These are phyloP conservation scores for Mucor mucedo DNA, from an alignment of 371 early-diverging fungal genomes.

Conservation along the genomic window DNA sequence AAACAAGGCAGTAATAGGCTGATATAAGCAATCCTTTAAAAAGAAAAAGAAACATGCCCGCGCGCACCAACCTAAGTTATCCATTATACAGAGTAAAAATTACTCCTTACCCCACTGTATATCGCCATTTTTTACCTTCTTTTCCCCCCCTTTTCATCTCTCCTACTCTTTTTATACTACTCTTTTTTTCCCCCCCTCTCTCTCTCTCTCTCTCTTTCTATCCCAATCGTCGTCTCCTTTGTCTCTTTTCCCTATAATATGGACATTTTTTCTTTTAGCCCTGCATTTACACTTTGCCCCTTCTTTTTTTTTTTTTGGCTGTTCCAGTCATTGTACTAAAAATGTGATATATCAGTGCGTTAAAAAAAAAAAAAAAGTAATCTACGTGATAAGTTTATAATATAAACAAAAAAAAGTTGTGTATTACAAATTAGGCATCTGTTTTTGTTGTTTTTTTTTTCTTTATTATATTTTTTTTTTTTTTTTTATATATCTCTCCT, in stretches of 20 bases:
- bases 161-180: neutral
- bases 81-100: neutral
- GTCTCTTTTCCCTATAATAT: neutral
- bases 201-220: too few relatives aligned
- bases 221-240: neutral
- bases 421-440: neutral
- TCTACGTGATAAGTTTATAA: too few relatives aligned
- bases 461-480: too few relatives aligned
- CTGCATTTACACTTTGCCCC: neutral
- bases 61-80: constrained; percentile 3
- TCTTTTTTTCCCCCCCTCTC: neutral
- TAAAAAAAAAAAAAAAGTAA: neutral
- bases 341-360: too few relatives aligned
- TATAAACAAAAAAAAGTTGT: too few relatives aligned
- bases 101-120: constrained; percentile 29
- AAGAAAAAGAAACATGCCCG: constrained; percentile 10
- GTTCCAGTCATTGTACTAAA: neutral
- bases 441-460: too few relatives aligned
- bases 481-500: too few relatives aligned
- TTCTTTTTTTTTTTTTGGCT: too few relatives aligned
- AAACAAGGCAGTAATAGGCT: constrained; percentile 27
- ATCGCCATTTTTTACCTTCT: constrained; percentile 13
- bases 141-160: constrained; percentile 18
- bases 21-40: constrained; percentile 18
- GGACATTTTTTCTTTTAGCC: neutral